These are phyloP conservation scores for Noccaea bulbosa DNA, from an alignment of 345 rosid species.

Conservation along the genomic window DNA sequence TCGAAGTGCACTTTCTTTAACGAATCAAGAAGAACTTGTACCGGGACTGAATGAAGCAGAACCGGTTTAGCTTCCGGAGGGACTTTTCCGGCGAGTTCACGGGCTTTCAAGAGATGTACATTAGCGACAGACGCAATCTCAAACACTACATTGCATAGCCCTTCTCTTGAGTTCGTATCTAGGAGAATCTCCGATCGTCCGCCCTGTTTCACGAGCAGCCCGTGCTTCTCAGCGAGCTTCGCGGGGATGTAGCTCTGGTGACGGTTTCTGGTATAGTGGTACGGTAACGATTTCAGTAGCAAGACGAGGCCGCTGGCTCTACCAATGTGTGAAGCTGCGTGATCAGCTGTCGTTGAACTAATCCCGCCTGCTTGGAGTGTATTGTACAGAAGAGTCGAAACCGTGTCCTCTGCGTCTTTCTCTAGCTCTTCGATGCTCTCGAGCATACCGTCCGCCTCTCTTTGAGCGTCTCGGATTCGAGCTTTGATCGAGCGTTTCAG, in stretches of 20 bases:
- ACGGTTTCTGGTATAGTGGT: constrained; percentile 74
- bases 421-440: constrained; percentile 73
- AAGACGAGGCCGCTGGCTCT: constrained; percentile 91
- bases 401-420: constrained; percentile 84
- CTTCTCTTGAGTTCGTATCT: constrained; percentile 66
- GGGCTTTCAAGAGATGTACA: constrained; percentile 80
- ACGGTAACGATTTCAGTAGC: constrained; percentile 76
- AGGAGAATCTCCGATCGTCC: constrained; percentile 60
- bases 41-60: constrained; percentile 78
- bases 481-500: constrained; percentile 87
- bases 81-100: constrained; percentile 63
- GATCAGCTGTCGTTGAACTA: constrained; percentile 78
- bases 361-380: constrained; percentile 91
- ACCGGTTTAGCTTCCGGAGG: constrained; percentile 76
- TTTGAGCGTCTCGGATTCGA: constrained; percentile 72
- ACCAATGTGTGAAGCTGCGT: constrained; percentile 89
- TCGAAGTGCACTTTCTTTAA: constrained; percentile 72
- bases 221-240: constrained; percentile 73
- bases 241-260: constrained; percentile 71
- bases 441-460: constrained; percentile 67
- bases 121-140: constrained; percentile 93
- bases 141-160: constrained; percentile 65
- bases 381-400: constrained; percentile 75
- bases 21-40: constrained; percentile 70
- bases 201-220: constrained; percentile 66